phyloP scores from a whole-genome alignment of 371 early-diverging fungal genomes.

The Actinomucor elegans region DNA sequence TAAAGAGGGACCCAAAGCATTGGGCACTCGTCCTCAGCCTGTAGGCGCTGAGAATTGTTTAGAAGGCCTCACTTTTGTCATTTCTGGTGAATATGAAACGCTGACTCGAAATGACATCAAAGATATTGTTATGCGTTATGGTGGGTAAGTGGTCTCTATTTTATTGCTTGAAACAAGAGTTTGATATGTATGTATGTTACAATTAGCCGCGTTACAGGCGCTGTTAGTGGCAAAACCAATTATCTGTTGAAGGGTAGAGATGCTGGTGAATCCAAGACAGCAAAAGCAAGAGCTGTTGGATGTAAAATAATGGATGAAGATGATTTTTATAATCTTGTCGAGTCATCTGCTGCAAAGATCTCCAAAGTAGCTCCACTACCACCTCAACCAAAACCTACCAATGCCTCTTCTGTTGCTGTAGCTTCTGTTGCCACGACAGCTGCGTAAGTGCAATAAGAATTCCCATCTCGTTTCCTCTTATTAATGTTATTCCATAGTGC shows the following conservation, averaged over 20 bases:
- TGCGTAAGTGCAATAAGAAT: too few relatives aligned
- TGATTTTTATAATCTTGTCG: constrained; percentile 81
- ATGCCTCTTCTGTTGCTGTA: constrained; percentile 6
- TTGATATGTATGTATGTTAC: too few relatives aligned
- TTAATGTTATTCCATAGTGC: too few relatives aligned
- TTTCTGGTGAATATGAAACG: constrained; percentile 86
- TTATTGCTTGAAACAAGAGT: not conserved
- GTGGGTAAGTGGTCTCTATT: constrained; percentile 58
- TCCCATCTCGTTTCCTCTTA: too few relatives aligned
- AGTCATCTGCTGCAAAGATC: constrained; percentile 32
- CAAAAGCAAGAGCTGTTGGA: constrained; percentile 77
- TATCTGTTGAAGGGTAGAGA: constrained; percentile 92
- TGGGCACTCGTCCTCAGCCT: constrained; percentile 79
- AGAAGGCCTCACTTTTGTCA: constrained; percentile 84
- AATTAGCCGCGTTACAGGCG: constrained; percentile 76
- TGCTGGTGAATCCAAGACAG: constrained; percentile 90
- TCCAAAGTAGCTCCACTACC: constrained; percentile 4
- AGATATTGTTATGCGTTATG: constrained; percentile 89
- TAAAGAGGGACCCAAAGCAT: constrained; percentile 59
- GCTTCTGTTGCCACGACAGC: not conserved
- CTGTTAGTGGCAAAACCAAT: constrained; percentile 88
- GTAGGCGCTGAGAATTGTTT: constrained; percentile 81
- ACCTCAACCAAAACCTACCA: constrained; percentile 4
- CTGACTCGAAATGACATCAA: constrained; percentile 76
- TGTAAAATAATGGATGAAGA: constrained; percentile 89